phyloP scores from a whole-genome alignment of 2,329 filamentous ascomycete species.

The Hypoxylon sp. region DNA sequence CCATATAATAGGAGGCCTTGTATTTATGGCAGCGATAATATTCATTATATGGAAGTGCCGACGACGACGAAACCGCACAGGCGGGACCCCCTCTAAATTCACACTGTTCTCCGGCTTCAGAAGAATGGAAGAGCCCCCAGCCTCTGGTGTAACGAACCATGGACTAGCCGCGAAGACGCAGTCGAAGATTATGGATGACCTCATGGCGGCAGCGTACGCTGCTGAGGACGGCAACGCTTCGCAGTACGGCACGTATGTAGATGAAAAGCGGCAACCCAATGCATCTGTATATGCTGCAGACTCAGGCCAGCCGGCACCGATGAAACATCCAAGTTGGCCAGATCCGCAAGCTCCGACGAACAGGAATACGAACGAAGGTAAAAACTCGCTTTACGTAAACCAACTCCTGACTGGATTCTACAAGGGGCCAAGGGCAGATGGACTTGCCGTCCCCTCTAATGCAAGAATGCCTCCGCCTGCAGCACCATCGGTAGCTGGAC shows the following conservation, averaged over 20 bases:
- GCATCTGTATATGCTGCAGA: not conserved
- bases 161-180: constrained; percentile 20
- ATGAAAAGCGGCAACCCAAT: constrained; percentile 29
- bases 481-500: constrained; percentile 42
- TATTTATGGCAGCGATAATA: constrained; percentile 32
- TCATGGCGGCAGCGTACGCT: constrained; percentile 44
- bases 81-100: not conserved
- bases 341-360: not conserved
- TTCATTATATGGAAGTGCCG: constrained; percentile 41
- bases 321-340: constrained; percentile 5
- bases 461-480: constrained; percentile 38
- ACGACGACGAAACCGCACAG: constrained; percentile 23
- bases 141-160: constrained; percentile 8
- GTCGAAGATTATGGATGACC: constrained; percentile 44
- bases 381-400: constrained; percentile 39
- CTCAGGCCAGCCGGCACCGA: not conserved
- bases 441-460: constrained; percentile 21
- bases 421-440: constrained; percentile 25
- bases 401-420: constrained; percentile 41
- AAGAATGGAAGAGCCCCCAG: constrained; percentile 22
- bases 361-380: not conserved
- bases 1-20: constrained; percentile 28
- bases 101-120: constrained; percentile 19
- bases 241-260: constrained; percentile 31
- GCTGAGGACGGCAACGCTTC: constrained; percentile 41